Evolutionary conservation across 1,284 basidiomycete genomes (phyloP).

Genomic region (Chondrostereum purpureum): DNA sequence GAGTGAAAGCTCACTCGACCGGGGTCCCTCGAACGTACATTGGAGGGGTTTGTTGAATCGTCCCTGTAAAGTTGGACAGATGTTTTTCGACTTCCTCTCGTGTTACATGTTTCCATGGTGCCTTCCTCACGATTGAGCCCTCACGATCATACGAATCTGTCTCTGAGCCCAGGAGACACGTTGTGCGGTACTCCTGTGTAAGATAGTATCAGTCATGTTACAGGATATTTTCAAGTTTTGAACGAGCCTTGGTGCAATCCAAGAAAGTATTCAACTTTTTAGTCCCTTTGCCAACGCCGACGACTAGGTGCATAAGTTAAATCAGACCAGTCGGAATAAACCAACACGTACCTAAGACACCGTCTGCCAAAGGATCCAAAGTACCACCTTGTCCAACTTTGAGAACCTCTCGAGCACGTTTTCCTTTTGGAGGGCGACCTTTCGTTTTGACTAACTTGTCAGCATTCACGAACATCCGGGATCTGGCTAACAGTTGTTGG

Average conservation of each 20-base stretch:
- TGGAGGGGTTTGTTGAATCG: constrained; percentile 86
- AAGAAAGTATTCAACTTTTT: constrained; percentile 85
- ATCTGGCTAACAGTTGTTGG: constrained; percentile 74
- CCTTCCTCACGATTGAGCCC: constrained; percentile 69
- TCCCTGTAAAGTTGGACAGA: constrained; percentile 78
- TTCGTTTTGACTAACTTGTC: constrained; percentile 42
- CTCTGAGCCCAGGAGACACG: constrained; percentile 87
- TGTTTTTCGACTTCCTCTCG: constrained; percentile 66
- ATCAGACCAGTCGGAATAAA: constrained; percentile 1
- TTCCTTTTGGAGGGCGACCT: constrained; percentile 27
- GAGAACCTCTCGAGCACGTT: constrained; percentile 38
- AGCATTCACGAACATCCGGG: constrained; percentile 71
- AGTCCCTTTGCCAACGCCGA: constrained; percentile 88
- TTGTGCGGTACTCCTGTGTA: constrained; percentile 92
- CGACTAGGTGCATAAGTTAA: constrained; percentile 44
- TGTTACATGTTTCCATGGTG: constrained; percentile 83
- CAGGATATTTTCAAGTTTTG: too few species aligned
- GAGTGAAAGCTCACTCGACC: constrained; percentile 12
- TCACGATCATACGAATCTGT: constrained; percentile 95
- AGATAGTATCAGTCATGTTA: too few species aligned
- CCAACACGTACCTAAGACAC: constrained; percentile 66
- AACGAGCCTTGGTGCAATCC: constrained; percentile 80
- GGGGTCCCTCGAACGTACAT: constrained; percentile 54
- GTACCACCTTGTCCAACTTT: constrained; percentile 95
- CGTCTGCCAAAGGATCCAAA: constrained; percentile 94